Evolutionary conservation across 768 basidiomycete genomes (phyloP).

Genomic region (Mycena haematopus): DNA sequence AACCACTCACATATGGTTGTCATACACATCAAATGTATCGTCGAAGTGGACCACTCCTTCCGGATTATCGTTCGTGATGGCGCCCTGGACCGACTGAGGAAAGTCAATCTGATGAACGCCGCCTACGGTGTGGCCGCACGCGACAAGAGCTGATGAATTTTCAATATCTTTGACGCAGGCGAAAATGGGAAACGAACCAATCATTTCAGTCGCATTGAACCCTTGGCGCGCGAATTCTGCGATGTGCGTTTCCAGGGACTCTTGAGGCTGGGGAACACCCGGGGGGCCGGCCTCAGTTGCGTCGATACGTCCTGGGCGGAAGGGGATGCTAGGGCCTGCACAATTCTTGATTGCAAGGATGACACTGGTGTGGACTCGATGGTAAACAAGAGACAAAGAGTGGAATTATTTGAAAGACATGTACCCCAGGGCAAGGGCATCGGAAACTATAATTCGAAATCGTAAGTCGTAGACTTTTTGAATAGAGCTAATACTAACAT

Average conservation of each 20-base stretch:
- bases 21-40: constrained; percentile 15
- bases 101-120: constrained; percentile 14
- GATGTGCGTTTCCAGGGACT: constrained; percentile 11
- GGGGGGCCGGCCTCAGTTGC: constrained; percentile 11
- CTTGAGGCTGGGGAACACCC: constrained; percentile 14
- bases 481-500: background rate
- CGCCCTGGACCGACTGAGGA: background rate
- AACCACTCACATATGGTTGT: constrained; percentile 14
- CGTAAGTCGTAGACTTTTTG: background rate
- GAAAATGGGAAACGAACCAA: constrained; percentile 5
- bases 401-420: background rate
- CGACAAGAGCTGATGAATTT: constrained; percentile 10
- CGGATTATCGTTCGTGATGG: constrained; percentile 11
- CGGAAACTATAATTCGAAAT: background rate
- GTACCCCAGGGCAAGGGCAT: constrained; percentile 9
- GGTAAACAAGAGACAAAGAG: background rate
- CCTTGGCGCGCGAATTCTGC: constrained; percentile 9
- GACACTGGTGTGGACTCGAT: background rate
- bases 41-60: constrained; percentile 23
- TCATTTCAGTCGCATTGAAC: constrained; percentile 23
- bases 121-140: constrained; percentile 16
- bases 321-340: constrained; percentile 19
- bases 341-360: constrained; percentile 18
- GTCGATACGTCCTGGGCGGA: constrained; percentile 20
- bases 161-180: background rate